phyloP scores from a whole-genome alignment of 139 green algal genomes.

The Chlorella sp. region DNA sequence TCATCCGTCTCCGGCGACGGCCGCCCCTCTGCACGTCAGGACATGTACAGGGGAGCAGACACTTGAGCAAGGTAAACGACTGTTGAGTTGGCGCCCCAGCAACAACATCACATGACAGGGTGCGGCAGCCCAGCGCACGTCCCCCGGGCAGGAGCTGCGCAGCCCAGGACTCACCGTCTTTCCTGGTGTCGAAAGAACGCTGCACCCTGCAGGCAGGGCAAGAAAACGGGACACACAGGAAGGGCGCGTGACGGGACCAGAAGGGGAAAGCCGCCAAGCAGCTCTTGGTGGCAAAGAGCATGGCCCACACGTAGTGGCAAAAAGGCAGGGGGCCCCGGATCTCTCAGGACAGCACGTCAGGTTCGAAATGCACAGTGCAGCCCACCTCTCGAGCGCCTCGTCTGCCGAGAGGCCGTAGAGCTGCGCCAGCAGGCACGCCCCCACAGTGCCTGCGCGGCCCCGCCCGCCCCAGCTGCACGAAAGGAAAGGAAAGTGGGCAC shows the following conservation, averaged over 20 bases:
- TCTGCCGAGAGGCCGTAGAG: constrained; percentile 70
- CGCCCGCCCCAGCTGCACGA: constrained; percentile 77
- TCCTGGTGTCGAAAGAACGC: constrained; percentile 72
- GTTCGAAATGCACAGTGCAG: not conserved
- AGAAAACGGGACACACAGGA: too few relatives aligned
- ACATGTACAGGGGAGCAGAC: not conserved
- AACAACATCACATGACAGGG: not conserved
- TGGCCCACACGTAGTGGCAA: not conserved
- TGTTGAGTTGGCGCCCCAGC: not conserved
- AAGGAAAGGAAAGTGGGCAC: not conserved
- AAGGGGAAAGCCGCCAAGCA: too few relatives aligned
- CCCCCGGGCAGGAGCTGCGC: not conserved
- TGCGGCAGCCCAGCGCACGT: not conserved
- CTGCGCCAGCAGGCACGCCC: constrained; percentile 74
- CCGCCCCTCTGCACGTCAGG: constrained; percentile 21
- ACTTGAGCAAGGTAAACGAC: not conserved
- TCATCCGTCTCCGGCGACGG: constrained; percentile 73
- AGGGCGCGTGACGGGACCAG: not conserved
- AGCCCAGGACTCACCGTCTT: constrained; percentile 49
- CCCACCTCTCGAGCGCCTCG: constrained; percentile 64
- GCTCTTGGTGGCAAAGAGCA: too few relatives aligned
- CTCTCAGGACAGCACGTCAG: too few relatives aligned
- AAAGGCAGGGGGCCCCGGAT: not conserved
- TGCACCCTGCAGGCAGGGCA: constrained; percentile 39
- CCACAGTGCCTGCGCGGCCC: constrained; percentile 79